These are phyloP conservation scores for Talaromyces proteolyticus DNA, from an alignment of 495 filamentous ascomycete species.

Conservation along the genomic window DNA sequence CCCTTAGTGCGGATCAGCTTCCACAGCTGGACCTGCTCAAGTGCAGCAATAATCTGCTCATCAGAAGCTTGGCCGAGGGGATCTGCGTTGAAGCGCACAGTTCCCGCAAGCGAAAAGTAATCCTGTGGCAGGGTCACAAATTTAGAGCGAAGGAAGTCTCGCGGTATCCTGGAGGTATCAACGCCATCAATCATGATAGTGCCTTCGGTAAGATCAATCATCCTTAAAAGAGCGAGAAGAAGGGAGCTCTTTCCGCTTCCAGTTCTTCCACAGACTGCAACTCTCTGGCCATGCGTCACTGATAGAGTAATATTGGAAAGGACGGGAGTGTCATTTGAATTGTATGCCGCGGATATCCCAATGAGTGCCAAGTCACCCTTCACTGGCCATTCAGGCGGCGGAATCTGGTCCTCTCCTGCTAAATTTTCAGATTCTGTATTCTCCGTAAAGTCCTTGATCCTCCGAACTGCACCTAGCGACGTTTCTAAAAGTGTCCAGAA, in stretches of 20 bases:
- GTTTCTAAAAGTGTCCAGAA: constrained; percentile 18
- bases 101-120: constrained; percentile 7
- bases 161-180: constrained; percentile 12
- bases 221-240: constrained; percentile 32
- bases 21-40: constrained; percentile 44
- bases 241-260: constrained; percentile 38
- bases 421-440: constrained; percentile 12
- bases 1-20: constrained; percentile 41
- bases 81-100: constrained; percentile 9
- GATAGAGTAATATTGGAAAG: constrained; percentile 34
- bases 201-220: constrained; percentile 29
- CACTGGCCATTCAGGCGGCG: not conserved
- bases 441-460: constrained; percentile 13
- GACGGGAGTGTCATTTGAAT: not conserved
- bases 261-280: constrained; percentile 44
- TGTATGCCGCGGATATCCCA: too few species aligned
- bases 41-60: constrained; percentile 24
- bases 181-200: constrained; percentile 32
- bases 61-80: not conserved
- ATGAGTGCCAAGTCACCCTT: not conserved
- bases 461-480: constrained; percentile 17
- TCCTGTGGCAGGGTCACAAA: constrained; percentile 10
- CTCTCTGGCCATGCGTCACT: constrained; percentile 48
- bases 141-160: not conserved
- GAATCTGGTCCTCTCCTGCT: not conserved